Evolutionary conservation across 495 filamentous ascomycete genomes (phyloP), one percentile per base, ranked within the genome.

Genomic region (Lepidopterella palustris): DNA sequence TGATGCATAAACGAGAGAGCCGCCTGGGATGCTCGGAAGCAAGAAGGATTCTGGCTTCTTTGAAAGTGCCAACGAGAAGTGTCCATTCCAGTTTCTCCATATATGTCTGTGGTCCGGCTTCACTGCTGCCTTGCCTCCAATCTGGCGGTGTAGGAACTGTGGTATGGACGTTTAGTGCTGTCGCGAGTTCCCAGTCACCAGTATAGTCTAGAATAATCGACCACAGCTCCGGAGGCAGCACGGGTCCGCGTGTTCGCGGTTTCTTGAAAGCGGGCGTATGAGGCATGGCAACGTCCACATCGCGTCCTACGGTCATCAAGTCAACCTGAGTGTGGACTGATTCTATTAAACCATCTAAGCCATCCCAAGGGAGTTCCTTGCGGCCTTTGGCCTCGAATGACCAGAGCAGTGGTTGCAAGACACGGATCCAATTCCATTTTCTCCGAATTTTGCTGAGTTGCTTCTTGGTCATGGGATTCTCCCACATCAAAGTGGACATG

Each of bases 181-280:
- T 86, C 15, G 92, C 86, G 2, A 90, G 78, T 72, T 96, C 92
- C 92, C 92, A 97, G 69, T 97, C 92, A 15, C 82, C 82, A 15
- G 90, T 79, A 62, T 85, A 84, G 63, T 93, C 86, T 42, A 97
- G 84, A 24, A 97, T 86, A 48, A 88, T 86, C 26, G 87, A 82
- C 91, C 92, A 96, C 24, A 97, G 78, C 71, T 97, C 92, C 0
- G 87, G 82, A 0, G 92, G 92, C 0, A 97, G 74, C 18, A 60
- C 58, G 2, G 54, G 54, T 0, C 57, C 64, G 39, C 57, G 62
- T 31, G 55, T 57, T 26, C 45, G 45, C 58, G 65, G 50, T 50
- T 25, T 60, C 56, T 45, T 39, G 25, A 55, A 58, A 18, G 55
- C 63, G 28, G 69, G 48, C 65, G 64, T 53, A 55, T 69, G 57